Evolutionary conservation across 148 eudicot species (phyloP).

Genomic region (Hydrangea macrophylla): DNA sequence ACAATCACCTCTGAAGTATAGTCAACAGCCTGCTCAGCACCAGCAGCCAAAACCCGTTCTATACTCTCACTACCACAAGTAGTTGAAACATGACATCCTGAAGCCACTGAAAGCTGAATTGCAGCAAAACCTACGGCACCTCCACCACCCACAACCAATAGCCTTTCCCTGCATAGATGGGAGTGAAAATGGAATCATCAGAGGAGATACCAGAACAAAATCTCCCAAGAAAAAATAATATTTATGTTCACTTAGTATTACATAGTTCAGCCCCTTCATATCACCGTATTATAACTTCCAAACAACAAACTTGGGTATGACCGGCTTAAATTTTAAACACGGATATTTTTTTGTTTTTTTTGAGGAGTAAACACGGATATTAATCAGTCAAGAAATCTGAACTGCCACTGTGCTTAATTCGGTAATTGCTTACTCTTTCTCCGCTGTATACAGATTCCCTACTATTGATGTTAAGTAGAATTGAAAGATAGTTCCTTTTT

Average conservation of each 20-base stretch:
- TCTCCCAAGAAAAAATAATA: background rate
- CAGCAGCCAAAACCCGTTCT: slow-evolving; percentile 70
- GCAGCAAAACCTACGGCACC: slow-evolving; percentile 95
- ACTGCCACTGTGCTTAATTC: no score
- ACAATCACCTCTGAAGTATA: slow-evolving; percentile 64
- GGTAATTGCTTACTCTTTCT: no score
- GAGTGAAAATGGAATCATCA: slow-evolving; percentile 1
- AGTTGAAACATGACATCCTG: slow-evolving; percentile 80
- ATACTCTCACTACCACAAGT: slow-evolving; percentile 80
- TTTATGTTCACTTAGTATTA: background rate
- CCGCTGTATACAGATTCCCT: no score
- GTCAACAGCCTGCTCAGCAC: slow-evolving; percentile 91
- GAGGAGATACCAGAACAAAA: background rate
- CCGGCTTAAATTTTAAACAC: background rate
- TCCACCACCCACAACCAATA: slow-evolving; percentile 88
- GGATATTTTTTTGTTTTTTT: no score
- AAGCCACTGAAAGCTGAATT: slow-evolving; percentile 84
- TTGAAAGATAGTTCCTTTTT: no score
- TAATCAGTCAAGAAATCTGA: no score
- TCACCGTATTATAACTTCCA: background rate
- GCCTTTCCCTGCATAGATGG: slow-evolving; percentile 56
- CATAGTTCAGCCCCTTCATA: background rate
- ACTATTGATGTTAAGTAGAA: no score
- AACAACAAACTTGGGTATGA: background rate
- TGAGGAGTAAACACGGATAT: no score